Conservation (phyloP, 805 yeast species). For the Zygoascus tannicola region DNA sequence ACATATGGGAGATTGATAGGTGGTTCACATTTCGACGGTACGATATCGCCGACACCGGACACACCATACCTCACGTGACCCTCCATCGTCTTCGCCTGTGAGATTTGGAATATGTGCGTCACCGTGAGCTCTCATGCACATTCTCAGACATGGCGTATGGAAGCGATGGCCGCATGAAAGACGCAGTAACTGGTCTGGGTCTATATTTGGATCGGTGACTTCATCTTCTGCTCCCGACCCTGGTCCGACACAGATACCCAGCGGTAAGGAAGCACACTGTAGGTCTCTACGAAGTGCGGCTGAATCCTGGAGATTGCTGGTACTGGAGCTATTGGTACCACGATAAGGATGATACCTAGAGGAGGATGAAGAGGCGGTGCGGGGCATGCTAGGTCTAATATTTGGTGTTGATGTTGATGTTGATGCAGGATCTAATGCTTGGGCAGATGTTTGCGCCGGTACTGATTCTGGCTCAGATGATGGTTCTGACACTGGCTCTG, state of each 20-base stretch:
- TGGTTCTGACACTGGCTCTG: neutral
- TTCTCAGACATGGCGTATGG: conserved; percentile 23
- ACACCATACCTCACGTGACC: conserved; percentile 25
- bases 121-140: conserved; percentile 24
- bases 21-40: conserved; percentile 5
- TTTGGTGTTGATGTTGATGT: neutral
- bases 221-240: neutral
- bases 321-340: conserved; percentile 1
- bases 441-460: neutral
- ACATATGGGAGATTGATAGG: too few species aligned
- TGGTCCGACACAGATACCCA: conserved; percentile 20
- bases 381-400: neutral
- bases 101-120: conserved; percentile 22
- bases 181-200: conserved; percentile 11
- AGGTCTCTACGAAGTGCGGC: conserved; percentile 11
- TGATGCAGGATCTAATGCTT: neutral
- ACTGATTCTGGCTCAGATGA: neutral
- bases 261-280: conserved; percentile 20
- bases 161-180: conserved; percentile 25
- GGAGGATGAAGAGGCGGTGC: neutral
- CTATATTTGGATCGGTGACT: neutral
- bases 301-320: conserved; percentile 1
- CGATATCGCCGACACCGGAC: conserved; percentile 24
- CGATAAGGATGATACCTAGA: conserved; percentile 18
- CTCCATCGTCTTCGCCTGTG: conserved; percentile 8